Percentiles rank a stretch among this genome's conserved stretches.
Conservation (phyloP, 192 early-diverging fungal species). For the Entophlyctis luteolus region DNA sequence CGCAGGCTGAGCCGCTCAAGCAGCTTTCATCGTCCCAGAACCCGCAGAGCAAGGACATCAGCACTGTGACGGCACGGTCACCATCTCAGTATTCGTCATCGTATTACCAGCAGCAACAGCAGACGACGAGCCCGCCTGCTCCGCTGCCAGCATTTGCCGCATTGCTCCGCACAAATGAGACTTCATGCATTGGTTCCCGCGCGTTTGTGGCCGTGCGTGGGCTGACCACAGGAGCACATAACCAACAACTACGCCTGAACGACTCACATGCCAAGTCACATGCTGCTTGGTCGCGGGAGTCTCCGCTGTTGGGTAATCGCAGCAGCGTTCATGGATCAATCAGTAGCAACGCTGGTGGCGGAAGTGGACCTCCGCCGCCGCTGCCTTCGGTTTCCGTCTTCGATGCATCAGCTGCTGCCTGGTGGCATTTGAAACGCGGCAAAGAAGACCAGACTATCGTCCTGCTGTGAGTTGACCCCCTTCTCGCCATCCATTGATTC, state of each 20-base stretch:
- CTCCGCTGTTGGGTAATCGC: too few species aligned
- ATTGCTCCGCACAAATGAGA: slow-evolving; percentile 24
- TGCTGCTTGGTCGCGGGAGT: not conserved
- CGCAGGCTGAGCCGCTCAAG: slow-evolving; percentile 4
- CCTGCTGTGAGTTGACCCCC: slow-evolving; percentile 62
- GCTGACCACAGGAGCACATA: slow-evolving; percentile 40
- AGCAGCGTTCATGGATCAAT: not conserved
- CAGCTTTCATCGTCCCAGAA: not conserved
- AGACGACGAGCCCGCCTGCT: not conserved
- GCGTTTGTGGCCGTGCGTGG: slow-evolving; percentile 65
- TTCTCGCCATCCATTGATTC: not conserved
- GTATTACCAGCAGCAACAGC: not conserved
- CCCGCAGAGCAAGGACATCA: not conserved
- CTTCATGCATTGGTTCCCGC: slow-evolving; percentile 68
- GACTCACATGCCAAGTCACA: slow-evolving; percentile 53
- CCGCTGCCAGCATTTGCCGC: not conserved
- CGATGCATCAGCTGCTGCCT: slow-evolving; percentile 78
- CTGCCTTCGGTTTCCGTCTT: slow-evolving; percentile 72
- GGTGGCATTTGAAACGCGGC: slow-evolving; percentile 82
- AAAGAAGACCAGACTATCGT: slow-evolving; percentile 86
- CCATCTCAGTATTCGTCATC: slow-evolving; percentile 15
- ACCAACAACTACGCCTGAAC: slow-evolving; percentile 59
- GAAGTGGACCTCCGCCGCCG: slow-evolving; percentile 26
- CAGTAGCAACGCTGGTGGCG: slow-evolving; percentile 26
- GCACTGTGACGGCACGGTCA: slow-evolving; percentile 9